Conservation (phyloP, 352 stramenopile genomes). For the Globisporangium uncinulatum region DNA sequence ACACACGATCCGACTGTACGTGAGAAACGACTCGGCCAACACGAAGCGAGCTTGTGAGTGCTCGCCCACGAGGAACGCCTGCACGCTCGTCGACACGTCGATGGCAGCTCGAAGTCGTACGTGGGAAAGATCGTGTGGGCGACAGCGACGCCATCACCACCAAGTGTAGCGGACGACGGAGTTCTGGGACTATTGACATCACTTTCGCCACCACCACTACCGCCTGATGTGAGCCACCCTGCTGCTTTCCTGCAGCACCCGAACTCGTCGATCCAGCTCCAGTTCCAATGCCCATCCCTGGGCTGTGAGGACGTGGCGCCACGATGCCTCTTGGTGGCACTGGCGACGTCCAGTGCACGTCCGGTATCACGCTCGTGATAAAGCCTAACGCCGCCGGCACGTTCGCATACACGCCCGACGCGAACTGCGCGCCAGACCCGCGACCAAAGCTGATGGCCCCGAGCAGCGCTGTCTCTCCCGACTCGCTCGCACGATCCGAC, state of each 20-base stretch:
- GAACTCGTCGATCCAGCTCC: background rate
- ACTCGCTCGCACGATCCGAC: background rate
- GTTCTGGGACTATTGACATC: background rate
- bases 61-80: background rate
- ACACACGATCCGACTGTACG: background rate
- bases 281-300: too few species aligned
- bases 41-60: background rate
- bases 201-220: too few species aligned
- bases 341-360: conserved; percentile 1
- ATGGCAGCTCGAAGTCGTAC: background rate
- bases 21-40: background rate
- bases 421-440: conserved; percentile 7
- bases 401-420: conserved; percentile 15
- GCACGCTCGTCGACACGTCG: background rate
- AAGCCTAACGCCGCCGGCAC: conserved; percentile 16
- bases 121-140: background rate
- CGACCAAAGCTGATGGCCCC: conserved; percentile 16
- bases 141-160: background rate
- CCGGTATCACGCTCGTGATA: conserved; percentile 10
- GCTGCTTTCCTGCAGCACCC: background rate
- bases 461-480: conserved; percentile 5
- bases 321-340: background rate
- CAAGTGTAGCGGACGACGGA: background rate
- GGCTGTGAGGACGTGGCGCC: background rate
- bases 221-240: too few species aligned